These are phyloP conservation scores for Tuctoria greenei DNA, from an alignment of 176 grass and related monocot species.

Conservation along the genomic window DNA sequence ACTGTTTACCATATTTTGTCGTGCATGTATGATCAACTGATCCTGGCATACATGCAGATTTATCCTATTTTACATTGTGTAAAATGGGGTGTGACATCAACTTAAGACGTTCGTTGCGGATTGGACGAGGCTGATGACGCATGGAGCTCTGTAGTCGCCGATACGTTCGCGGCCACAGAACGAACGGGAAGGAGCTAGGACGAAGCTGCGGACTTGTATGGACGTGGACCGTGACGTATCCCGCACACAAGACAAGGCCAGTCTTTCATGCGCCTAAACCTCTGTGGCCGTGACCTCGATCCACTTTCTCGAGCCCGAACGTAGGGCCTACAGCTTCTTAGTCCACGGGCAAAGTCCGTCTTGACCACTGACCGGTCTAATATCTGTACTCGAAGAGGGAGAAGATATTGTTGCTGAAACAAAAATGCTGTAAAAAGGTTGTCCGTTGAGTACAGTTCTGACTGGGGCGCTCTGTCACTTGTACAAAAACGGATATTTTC, in stretches of 20 bases:
- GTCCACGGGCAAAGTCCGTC: slow-evolving; percentile 36
- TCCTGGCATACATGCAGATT: no score
- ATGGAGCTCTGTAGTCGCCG: background rate
- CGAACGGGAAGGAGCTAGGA: background rate
- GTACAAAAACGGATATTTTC: no score
- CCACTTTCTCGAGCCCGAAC: background rate
- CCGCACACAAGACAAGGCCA: slow-evolving; percentile 22
- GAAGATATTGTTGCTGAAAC: no score
- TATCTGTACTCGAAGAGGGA: no score
- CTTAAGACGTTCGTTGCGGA: background rate
- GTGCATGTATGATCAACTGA: no score
- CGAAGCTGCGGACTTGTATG: slow-evolving; percentile 9
- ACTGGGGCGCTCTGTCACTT: no score
- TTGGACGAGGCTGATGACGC: background rate
- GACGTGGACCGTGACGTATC: slow-evolving; percentile 33
- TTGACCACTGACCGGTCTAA: slow-evolving; percentile 52
- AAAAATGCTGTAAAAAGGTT: no score
- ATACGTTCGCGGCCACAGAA: background rate
- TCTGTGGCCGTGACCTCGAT: background rate
- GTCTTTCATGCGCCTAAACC: slow-evolving; percentile 1
- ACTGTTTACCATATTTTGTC: no score
- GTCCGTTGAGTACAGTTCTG: no score
- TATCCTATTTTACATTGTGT: no score
- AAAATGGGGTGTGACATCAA: no score
- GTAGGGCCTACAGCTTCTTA: background rate